These are phyloP conservation scores for Scleroderma citrinum DNA, from an alignment of 768 basidiomycete genomes.

Conservation along the genomic window DNA sequence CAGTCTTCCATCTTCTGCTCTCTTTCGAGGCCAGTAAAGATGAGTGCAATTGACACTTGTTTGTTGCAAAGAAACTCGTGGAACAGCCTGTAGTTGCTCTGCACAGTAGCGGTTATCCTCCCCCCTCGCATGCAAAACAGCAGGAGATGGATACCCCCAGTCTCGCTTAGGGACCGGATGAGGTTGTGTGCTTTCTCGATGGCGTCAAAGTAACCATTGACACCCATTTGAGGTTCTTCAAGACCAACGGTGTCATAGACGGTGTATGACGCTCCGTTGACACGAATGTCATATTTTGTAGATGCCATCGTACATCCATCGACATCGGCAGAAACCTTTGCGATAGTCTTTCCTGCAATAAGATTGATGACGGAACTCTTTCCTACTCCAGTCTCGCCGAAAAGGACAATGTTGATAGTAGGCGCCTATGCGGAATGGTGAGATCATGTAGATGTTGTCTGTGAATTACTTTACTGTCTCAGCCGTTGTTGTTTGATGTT, in stretches of 20 bases:
- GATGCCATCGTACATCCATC: constrained; percentile 33
- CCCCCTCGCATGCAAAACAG: constrained; percentile 37
- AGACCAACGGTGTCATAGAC: constrained; percentile 34
- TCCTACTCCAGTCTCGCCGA: constrained; percentile 36
- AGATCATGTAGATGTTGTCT: not conserved
- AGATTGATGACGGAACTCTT: constrained; percentile 29
- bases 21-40: constrained; percentile 38
- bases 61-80: constrained; percentile 33
- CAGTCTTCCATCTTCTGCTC: constrained; percentile 29
- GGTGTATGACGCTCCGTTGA: constrained; percentile 13
- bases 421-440: not conserved
- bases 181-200: constrained; percentile 29
- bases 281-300: constrained; percentile 20
- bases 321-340: constrained; percentile 22
- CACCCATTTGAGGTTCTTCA: constrained; percentile 24
- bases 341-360: constrained; percentile 19
- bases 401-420: constrained; percentile 33
- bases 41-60: constrained; percentile 33
- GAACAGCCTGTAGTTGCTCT: constrained; percentile 37
- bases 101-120: constrained; percentile 29
- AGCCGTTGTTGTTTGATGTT: not conserved
- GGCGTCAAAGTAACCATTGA: constrained; percentile 22
- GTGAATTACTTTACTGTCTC: not conserved
- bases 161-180: constrained; percentile 21
- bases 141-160: constrained; percentile 37